phyloP scores from a whole-genome alignment of 305 asterid genomes.

The Fraxinus dipetala region DNA sequence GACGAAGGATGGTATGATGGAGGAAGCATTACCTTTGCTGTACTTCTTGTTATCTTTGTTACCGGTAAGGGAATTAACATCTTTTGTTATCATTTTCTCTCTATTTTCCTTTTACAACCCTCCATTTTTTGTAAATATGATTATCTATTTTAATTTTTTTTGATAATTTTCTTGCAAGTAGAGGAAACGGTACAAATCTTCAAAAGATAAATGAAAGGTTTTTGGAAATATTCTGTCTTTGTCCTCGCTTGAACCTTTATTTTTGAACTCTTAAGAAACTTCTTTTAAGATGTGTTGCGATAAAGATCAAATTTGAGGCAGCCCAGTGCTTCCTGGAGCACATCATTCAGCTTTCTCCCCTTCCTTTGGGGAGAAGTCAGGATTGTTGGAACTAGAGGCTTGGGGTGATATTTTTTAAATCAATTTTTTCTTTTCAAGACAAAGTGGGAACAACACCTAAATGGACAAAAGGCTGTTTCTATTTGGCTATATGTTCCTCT shows the following conservation, averaged over 20 bases:
- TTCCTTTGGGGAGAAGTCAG: not conserved
- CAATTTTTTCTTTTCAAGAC: not conserved
- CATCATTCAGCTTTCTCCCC: not conserved
- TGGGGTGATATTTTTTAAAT: not conserved
- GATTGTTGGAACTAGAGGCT: not conserved
- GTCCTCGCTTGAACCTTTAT: not conserved
- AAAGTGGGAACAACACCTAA: not conserved
- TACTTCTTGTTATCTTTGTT: constrained; percentile 82
- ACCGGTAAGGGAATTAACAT: constrained; percentile 52
- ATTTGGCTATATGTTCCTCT: constrained; percentile 6
- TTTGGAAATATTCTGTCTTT: not conserved
- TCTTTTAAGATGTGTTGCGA: not conserved
- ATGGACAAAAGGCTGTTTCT: not conserved
- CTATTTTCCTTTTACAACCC: not conserved
- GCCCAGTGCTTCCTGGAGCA: not conserved
- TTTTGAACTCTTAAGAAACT: not conserved
- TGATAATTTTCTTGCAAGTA: not conserved
- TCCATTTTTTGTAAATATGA: not conserved
- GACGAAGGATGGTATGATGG: constrained; percentile 97
- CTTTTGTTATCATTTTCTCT: constrained; percentile 13
- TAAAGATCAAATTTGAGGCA: not conserved
- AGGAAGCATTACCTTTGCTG: constrained; percentile 94
- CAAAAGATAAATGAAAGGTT: not conserved
- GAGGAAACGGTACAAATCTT: not conserved
- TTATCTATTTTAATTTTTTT: not conserved